Base-by-base conservation (phyloP, 495 filamentous ascomycete genomes). In the Xylaria scruposa region DNA sequence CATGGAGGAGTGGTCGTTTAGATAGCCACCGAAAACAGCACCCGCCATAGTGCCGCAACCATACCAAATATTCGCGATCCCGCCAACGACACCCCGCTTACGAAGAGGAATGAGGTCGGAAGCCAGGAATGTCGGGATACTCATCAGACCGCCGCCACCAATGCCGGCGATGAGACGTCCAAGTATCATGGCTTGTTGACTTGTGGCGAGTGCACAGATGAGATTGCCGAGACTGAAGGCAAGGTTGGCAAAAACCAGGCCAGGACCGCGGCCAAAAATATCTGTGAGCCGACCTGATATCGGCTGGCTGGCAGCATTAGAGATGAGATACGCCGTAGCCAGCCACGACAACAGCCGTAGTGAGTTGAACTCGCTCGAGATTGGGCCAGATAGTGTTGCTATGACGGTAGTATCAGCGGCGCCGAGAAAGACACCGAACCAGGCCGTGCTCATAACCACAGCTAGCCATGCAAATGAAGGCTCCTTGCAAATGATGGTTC, bases 291-390 rank as follows among this genome's bases (percentile, higher is more conserved):
- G 87, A 21, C 94, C 94, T 56, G 90, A 91, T 7, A 97, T 81
- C 0, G 94, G 94, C 73, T 97, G 94, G 65, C 88, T 89, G 1
- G 92, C 92, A 7, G 94, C 92, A 79, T 94, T 95, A 61, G 94
- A 90, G 72, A 97, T 93, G 33, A 97, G 87, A 77, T 96, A 97
- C 19, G 92, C 88, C 0, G 92, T 91, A 7, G 94, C 94, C 13
- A 97, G 88, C 94, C 94, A 97, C 12, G 93, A 95, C 53, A 97
- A 83, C 33, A 94, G 81, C 13, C 88, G 89, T 49, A 96, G 87
- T 0, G 93, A 95, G 68, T 90, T 84, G 81, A 97, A 97, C 7
- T 91, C 91, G 54, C 88, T 90, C 13, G 92, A 92, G 68, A 97
- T 97, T 13, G 94, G 92, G 2, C 88, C 93, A 6, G 91, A 89